A percentile compares a stretch with the other conserved stretches of the same genome.
These are phyloP conservation scores for Penicillium italicum DNA, from an alignment of 2,329 filamentous ascomycete genomes.

Conservation along the genomic window DNA sequence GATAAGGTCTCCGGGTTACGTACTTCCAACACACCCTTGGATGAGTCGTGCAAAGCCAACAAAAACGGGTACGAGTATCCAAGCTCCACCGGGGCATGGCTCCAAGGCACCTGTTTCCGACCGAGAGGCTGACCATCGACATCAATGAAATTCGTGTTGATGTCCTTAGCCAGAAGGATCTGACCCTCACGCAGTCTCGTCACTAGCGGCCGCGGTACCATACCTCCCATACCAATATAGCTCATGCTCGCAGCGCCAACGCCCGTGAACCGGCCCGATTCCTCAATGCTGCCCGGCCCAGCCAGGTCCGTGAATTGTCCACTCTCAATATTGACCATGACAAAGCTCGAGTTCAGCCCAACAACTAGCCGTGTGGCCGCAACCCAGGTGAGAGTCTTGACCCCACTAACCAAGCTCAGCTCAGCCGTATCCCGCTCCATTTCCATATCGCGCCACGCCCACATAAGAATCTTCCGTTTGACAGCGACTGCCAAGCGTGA, in stretches of 20 bases:
- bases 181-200: constrained; percentile 77
- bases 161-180: constrained; percentile 92
- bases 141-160: constrained; percentile 90
- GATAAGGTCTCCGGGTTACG: constrained; percentile 88
- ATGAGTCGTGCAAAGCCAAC: constrained; percentile 74
- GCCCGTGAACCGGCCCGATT: constrained; percentile 73
- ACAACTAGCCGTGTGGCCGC: constrained; percentile 81
- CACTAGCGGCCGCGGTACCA: constrained; percentile 85
- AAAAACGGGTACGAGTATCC: constrained; percentile 98
- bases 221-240: constrained; percentile 90
- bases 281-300: constrained; percentile 68
- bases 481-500: constrained; percentile 87
- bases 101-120: constrained; percentile 89
- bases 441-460: constrained; percentile 97
- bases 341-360: constrained; percentile 87
- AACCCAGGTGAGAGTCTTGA: constrained; percentile 88
- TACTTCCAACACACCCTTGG: constrained; percentile 83
- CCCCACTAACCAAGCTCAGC: constrained; percentile 73
- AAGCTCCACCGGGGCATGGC: constrained; percentile 78
- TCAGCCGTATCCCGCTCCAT: constrained; percentile 69
- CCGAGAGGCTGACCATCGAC: constrained; percentile 76
- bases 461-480: constrained; percentile 82
- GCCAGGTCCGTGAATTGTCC: constrained; percentile 72
- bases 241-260: constrained; percentile 86
- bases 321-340: constrained; percentile 79